These are phyloP conservation scores for Tetracladium setigerum DNA, from an alignment of 495 filamentous ascomycete genomes.

Conservation along the genomic window DNA sequence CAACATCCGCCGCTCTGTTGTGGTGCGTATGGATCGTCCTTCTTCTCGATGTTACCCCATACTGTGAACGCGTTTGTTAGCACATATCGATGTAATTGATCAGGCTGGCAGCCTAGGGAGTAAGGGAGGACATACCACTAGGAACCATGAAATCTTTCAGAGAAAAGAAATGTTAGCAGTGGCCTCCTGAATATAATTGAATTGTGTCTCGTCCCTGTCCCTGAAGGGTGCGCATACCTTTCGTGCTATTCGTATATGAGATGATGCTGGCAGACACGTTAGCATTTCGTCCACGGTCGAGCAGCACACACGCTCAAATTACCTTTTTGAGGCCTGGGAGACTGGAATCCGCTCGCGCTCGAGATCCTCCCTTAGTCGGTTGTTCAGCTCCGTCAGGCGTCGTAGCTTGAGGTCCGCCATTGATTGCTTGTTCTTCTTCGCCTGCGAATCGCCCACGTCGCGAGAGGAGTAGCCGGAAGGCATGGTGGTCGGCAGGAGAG, in stretches of 20 bases:
- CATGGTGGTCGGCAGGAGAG: slow-evolving; percentile 26
- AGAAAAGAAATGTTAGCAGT: too few relatives aligned
- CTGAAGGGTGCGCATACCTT: slow-evolving; percentile 18
- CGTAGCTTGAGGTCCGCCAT: slow-evolving; percentile 97
- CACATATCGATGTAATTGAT: too few relatives aligned
- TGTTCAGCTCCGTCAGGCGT: slow-evolving; percentile 92
- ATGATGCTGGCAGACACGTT: slow-evolving; percentile 62
- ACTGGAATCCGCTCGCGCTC: slow-evolving; percentile 92
- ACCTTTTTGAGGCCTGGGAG: slow-evolving; percentile 91
- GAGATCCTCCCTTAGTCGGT: slow-evolving; percentile 86
- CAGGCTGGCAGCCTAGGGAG: too few relatives aligned
- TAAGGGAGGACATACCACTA: too few relatives aligned
- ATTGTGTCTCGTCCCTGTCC: too few relatives aligned
- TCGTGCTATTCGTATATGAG: slow-evolving; percentile 89
- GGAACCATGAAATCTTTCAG: slow-evolving; percentile 89
- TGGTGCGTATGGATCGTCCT: slow-evolving; percentile 93
- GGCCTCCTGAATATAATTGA: too few relatives aligned
- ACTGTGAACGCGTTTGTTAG: slow-evolving; percentile 41
- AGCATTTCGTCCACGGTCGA: slow-evolving; percentile 6
- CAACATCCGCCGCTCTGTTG: slow-evolving; percentile 89
- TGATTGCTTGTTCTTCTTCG: slow-evolving; percentile 97
- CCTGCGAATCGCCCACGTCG: slow-evolving; percentile 53
- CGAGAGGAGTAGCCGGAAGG: slow-evolving; percentile 45
- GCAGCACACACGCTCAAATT: slow-evolving; percentile 26
- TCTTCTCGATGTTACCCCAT: slow-evolving; percentile 89